Evolutionary conservation across 2,329 filamentous ascomycete genomes (phyloP), one percentile per base, ranked within the genome.

Genomic region (Fusarium vanettenii): DNA sequence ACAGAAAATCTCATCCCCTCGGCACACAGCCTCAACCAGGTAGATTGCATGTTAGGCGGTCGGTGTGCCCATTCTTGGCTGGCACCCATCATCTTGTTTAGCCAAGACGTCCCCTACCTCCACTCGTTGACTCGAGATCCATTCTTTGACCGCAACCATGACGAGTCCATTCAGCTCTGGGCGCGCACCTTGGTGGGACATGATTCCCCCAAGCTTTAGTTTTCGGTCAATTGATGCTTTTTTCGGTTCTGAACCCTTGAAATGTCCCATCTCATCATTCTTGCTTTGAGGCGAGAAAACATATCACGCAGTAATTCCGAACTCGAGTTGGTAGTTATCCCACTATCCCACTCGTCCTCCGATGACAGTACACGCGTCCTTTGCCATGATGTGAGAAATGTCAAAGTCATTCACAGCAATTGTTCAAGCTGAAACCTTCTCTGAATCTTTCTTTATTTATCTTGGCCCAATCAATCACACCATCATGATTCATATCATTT

Each of bases 331-430:
- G 16, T 37, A 48, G 9, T 41, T 31, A 75, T 75, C 72, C 69
- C 66, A 64, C 56, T 39, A 73, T 73, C 70, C 70, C 73, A 76
- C 73, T 33, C 6, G 9, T 13, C 20, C 13, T 33, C 50, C 59
- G 41, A 43, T 20, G 31, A 45, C 50, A 33, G 52, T 48, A 29
- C 37, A 76, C 70, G 73, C 64, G 43, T 64, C 66, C 55, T 35
- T 11, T 29, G 35, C 27, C 55, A 39, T 39, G 35, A 29, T 48
- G 22, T 48, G 25, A 52, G 45, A 16, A 35, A 35, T 35, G 33
- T 31, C 9, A 10, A 31, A n/a, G 9, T 6, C 27, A n/a, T 31
- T 35, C 41, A 39, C 39, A n/a, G 20, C 33, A 35, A 39, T 60
- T n/a, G 14, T 39, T 5, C 9, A 25, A n/a, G 29, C 14, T n/a